Percentiles rank a stretch among this genome's conserved stretches.
phyloP scores from a whole-genome alignment of 495 filamentous ascomycete genomes.

The Penicillium nucicola region DNA sequence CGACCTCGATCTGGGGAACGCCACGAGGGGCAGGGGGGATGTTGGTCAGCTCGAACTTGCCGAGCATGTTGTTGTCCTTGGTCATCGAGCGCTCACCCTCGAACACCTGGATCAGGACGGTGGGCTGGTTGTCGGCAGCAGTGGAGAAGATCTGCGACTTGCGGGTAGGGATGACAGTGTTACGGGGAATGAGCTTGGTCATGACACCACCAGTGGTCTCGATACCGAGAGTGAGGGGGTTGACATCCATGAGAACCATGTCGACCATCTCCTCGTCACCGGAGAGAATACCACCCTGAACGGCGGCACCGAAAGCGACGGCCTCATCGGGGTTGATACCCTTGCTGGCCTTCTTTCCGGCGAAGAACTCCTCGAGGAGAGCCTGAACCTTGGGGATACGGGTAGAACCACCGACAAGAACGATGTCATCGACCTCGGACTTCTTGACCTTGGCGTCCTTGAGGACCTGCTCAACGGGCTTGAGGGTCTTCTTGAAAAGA shows the following conservation, averaged over 20 bases:
- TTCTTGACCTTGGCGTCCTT: constrained; percentile 92
- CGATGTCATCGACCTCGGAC: constrained; percentile 81
- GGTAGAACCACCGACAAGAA: constrained; percentile 87
- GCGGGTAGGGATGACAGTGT: constrained; percentile 92
- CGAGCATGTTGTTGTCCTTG: constrained; percentile 93
- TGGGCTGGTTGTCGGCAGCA: constrained; percentile 95
- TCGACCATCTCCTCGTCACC: constrained; percentile 75
- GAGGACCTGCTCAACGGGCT: constrained; percentile 96
- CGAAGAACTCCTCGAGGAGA: constrained; percentile 94
- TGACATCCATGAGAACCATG: constrained; percentile 95
- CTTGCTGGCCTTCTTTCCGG: constrained; percentile 93
- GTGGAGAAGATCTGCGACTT: constrained; percentile 99
- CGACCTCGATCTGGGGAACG: constrained; percentile 97
- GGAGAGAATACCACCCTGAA: constrained; percentile 93
- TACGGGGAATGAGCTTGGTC: constrained; percentile 95
- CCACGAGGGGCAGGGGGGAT: constrained; percentile 93
- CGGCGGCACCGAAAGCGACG: constrained; percentile 94
- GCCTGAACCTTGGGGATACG: constrained; percentile 97
- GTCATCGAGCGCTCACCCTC: constrained; percentile 96
- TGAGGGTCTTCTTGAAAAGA: constrained; percentile 97
- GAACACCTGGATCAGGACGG: constrained; percentile 94
- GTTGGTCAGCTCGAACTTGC: constrained; percentile 96
- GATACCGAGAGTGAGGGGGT: constrained; percentile 96
- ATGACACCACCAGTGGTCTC: constrained; percentile 98
- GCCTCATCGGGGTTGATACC: constrained; percentile 98